These are phyloP conservation scores for Heteromeles arbutifolia DNA, from an alignment of 306 rosid genomes.

Conservation along the genomic window DNA sequence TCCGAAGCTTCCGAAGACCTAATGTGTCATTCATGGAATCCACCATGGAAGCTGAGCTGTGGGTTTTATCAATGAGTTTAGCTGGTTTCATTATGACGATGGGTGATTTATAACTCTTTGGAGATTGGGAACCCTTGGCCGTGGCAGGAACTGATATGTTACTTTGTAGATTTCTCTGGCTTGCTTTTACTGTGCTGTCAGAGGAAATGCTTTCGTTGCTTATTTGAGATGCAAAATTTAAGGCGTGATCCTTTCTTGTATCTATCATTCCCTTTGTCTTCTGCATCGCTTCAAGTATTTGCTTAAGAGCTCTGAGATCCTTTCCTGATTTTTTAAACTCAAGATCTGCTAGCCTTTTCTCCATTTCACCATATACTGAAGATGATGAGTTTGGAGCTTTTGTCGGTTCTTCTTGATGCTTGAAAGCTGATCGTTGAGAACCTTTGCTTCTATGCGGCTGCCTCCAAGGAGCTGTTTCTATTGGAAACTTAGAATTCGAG, in stretches of 20 bases:
- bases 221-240: constrained; percentile 32
- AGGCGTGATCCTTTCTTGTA: constrained; percentile 43
- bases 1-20: constrained; percentile 20
- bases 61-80: constrained; percentile 34
- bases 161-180: constrained; percentile 32
- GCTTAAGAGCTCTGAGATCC: constrained; percentile 93
- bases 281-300: constrained; percentile 88
- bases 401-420: constrained; percentile 32
- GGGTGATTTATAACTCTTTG: constrained; percentile 31
- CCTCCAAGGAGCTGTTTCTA: constrained; percentile 50
- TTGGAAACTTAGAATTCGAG: constrained; percentile 25
- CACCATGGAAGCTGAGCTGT: constrained; percentile 20
- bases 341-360: constrained; percentile 70
- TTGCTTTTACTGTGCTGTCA: constrained; percentile 35
- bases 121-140: constrained; percentile 28
- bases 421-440: constrained; percentile 31
- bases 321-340: constrained; percentile 90
- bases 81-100: constrained; percentile 57
- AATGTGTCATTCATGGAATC: constrained; percentile 25
- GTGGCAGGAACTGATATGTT: constrained; percentile 13
- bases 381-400: constrained; percentile 36
- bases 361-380: constrained; percentile 80
- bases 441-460: constrained; percentile 33
- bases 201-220: constrained; percentile 17
- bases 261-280: constrained; percentile 42